Evolutionary conservation across 2,329 filamentous ascomycete species (phyloP), one percentile per base, ranked within the genome.

Genomic region (Trichoderma sp.): DNA sequence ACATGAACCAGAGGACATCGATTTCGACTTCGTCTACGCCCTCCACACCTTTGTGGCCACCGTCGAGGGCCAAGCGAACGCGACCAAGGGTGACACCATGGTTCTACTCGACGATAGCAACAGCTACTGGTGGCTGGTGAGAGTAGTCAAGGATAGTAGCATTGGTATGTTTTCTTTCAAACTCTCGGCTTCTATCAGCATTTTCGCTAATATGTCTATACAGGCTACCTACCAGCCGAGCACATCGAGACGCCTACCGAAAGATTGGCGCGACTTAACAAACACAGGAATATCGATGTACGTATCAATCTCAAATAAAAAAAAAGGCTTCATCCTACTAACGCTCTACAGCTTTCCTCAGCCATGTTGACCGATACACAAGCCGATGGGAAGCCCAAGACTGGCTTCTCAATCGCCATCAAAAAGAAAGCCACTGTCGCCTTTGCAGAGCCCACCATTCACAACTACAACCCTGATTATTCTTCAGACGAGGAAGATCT

Each of bases 21-120:
- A 99, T 86, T 98, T 99, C 84, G 95, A 98, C 80, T 98, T 98
- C 82, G 96, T 99, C 71, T 99, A 99, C 83, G 96, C 96, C 33
- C 85, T 99, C 70, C 96, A 98, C 79, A 99, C 95, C 2, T 99
- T 99, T 77, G 92, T 97, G 73, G 96, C 96, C 33, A 98, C 96
- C 0, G 96, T 99, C 60, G 96, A 99, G 81, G 96, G 96, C 33
- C 96, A 99, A 81, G 96, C 96, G 72, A 99, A 98, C 83, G 96
- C 96, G 70, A 96, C 93, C 40, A 99, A 99, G 82, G 96, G 96
- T 63, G 96, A 99, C 77, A 98, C 95, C 16, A 99, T 99, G 96
- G 95, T 98, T 66, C 85, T 99, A 72, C 87, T 99, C 27, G 96
- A 99, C 77, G 96, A 99, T 76, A 98, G 94, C 82, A 99, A 99